Percentiles rank a stretch among this genome's conserved stretches.
These are phyloP conservation scores for Saturnispora ahearnii DNA, from an alignment of 805 yeast genomes.

Conservation along the genomic window DNA sequence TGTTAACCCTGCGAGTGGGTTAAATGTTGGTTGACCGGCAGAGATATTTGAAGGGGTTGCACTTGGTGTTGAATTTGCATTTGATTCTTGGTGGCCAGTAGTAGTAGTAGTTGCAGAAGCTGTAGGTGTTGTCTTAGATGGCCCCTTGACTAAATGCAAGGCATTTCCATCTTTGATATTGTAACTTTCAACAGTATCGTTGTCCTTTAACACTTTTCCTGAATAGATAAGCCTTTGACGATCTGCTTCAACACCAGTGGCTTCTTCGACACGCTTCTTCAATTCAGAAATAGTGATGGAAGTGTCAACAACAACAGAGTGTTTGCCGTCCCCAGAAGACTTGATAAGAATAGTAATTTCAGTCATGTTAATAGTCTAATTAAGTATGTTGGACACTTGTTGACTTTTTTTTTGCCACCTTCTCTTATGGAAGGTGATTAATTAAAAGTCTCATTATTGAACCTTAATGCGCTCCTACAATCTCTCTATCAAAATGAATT, in stretches of 20 bases:
- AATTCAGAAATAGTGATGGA: constrained; percentile 54
- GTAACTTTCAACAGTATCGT: constrained; percentile 63
- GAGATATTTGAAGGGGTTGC: constrained; percentile 45
- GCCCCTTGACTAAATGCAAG: constrained; percentile 81
- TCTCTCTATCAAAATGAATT: no score
- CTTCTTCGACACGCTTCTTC: constrained; percentile 53
- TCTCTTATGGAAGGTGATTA: background rate
- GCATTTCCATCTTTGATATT: constrained; percentile 82
- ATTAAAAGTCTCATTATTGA: no score
- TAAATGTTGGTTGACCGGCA: constrained; percentile 81
- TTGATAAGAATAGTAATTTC: constrained; percentile 17
- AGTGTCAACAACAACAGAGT: constrained; percentile 49
- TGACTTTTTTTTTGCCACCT: background rate
- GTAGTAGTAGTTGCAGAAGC: constrained; percentile 11
- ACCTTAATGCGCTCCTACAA: no score
- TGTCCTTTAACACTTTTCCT: constrained; percentile 86
- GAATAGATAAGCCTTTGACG: constrained; percentile 87
- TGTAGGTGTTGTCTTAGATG: constrained; percentile 29
- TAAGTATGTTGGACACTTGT: background rate
- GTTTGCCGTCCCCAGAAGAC: constrained; percentile 69
- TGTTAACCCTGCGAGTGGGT: constrained; percentile 86
- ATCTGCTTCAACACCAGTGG: constrained; percentile 60
- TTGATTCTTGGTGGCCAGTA: constrained; percentile 15
- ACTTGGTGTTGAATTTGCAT: constrained; percentile 16
- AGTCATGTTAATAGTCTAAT: constrained; percentile 9